A percentile compares a stretch with the other conserved stretches of the same genome.
Conservation (phyloP, 2,329 filamentous ascomycete genomes). For the Diaporthe citri region DNA sequence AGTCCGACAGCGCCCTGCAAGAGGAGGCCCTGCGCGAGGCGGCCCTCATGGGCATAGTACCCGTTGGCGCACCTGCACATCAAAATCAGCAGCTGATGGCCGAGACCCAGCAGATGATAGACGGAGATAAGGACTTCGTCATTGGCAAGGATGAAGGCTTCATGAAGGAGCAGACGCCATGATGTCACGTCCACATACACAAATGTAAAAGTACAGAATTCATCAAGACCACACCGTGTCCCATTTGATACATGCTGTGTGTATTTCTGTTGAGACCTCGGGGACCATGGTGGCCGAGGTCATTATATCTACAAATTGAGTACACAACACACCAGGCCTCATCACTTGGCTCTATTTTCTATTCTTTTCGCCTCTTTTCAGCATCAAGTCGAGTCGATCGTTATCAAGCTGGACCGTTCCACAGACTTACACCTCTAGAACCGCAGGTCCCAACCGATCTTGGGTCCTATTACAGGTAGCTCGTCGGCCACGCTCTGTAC, state of each 20-base stretch:
- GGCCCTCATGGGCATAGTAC: neutral
- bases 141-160: constrained; percentile 45
- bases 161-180: constrained; percentile 46
- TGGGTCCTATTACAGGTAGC: constrained; percentile 86
- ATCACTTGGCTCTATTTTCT: neutral
- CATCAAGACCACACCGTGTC: neutral
- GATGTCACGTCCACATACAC: constrained; percentile 6
- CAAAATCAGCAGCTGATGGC: constrained; percentile 50
- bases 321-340: neutral
- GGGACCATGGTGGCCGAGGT: neutral
- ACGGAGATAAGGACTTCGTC: constrained; percentile 57
- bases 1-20: constrained; percentile 51
- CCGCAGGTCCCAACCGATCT: constrained; percentile 82
- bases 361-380: neutral
- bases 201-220: neutral
- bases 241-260: constrained; percentile 5
- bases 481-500: constrained; percentile 98
- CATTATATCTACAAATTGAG: constrained; percentile 6
- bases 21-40: constrained; percentile 38
- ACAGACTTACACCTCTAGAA: constrained; percentile 57
- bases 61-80: neutral
- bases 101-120: constrained; percentile 55
- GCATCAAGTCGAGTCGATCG: neutral
- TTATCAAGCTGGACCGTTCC: neutral
- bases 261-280: neutral